phyloP scores from a whole-genome alignment of 192 early-diverging fungal species.

The Coemansia sp. region DNA sequence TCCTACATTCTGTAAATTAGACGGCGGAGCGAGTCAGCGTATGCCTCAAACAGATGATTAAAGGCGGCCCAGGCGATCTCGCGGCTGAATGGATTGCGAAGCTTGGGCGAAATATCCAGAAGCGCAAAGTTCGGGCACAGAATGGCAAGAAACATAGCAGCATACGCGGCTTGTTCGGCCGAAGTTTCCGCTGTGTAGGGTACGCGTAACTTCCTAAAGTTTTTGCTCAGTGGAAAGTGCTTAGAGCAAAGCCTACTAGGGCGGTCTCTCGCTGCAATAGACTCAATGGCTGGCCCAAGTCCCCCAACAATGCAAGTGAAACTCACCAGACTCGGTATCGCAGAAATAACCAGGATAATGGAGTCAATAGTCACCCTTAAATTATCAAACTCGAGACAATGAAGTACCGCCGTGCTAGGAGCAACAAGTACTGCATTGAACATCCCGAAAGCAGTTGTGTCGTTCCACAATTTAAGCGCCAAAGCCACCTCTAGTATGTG shows the following conservation, averaged over 20 bases:
- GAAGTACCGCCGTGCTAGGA: neutral
- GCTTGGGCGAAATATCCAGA: slow-evolving; percentile 1
- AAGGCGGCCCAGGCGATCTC: neutral
- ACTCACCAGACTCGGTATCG: neutral
- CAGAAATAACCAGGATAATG: neutral
- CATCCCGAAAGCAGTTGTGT: neutral
- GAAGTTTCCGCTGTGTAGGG: neutral
- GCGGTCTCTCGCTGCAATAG: neutral
- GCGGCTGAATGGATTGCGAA: neutral
- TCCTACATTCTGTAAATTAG: neutral
- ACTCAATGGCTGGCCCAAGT: neutral
- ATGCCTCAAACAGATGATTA: neutral
- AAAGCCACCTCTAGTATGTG: neutral
- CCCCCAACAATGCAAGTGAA: neutral
- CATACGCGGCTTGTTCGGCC: neutral
- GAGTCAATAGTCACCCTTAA: neutral
- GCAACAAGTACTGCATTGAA: neutral
- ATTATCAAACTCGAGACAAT: neutral
- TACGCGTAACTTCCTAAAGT: neutral
- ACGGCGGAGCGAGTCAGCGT: neutral
- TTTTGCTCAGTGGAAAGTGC: neutral
- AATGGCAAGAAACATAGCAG: neutral
- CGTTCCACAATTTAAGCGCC: neutral
- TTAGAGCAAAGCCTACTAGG: neutral
- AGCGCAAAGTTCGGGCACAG: neutral